These are phyloP conservation scores for Kalanchoe fedtschenkoi DNA, from an alignment of 164 flowering plant genomes.

Conservation along the genomic window DNA sequence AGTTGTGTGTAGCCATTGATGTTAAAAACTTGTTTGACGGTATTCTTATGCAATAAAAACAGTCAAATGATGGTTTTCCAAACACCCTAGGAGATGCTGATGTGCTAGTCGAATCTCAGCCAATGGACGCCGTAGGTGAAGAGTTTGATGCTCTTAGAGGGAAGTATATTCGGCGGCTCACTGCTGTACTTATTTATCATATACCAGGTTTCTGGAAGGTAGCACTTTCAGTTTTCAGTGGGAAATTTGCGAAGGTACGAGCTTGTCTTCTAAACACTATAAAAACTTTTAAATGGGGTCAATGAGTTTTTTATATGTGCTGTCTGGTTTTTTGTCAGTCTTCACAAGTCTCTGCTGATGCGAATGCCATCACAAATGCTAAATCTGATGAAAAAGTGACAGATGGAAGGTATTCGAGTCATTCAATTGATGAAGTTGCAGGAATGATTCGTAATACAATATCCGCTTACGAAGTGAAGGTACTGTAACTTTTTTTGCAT, in stretches of 20 bases:
- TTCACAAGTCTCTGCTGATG: slow-evolving; percentile 75
- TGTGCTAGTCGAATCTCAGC: slow-evolving; percentile 30
- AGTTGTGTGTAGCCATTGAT: background rate
- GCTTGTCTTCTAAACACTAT: background rate
- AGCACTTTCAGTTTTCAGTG: slow-evolving; percentile 86
- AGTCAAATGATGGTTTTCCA: slow-evolving; percentile 55
- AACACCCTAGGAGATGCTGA: slow-evolving; percentile 22
- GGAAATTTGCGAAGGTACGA: slow-evolving; percentile 94
- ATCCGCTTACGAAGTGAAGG: slow-evolving; percentile 78
- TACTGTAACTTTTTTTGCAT: slow-evolving; percentile 16
- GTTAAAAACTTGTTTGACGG: slow-evolving; percentile 5
- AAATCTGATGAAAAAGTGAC: slow-evolving; percentile 59
- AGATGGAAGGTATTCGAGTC: slow-evolving; percentile 61
- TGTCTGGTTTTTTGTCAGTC: slow-evolving; percentile 31
- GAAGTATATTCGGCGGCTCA: slow-evolving; percentile 75
- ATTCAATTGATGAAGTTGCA: slow-evolving; percentile 95
- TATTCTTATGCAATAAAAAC: slow-evolving; percentile 19
- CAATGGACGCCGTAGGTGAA: slow-evolving; percentile 41
- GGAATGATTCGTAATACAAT: slow-evolving; percentile 74
- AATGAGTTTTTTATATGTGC: background rate
- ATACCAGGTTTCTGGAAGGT: slow-evolving; percentile 95
- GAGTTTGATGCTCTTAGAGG: slow-evolving; percentile 83
- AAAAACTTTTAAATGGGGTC: background rate
- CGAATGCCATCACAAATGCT: slow-evolving; percentile 33
- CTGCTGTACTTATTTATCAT: slow-evolving; percentile 81